Evolutionary conservation across 257 asterid genomes (phyloP).

Genomic region (Nemophila menziesii): DNA sequence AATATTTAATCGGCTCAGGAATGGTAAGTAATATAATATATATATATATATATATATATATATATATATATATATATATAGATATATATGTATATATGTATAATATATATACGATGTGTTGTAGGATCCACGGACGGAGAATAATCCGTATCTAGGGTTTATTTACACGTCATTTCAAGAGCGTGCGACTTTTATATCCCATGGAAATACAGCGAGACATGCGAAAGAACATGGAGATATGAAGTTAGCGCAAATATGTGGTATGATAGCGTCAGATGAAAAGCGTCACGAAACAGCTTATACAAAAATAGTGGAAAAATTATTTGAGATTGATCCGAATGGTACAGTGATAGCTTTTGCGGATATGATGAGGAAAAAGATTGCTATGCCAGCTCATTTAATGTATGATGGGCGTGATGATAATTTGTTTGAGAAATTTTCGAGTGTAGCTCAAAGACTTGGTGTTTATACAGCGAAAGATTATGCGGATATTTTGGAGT

Average conservation of each 20-base stretch:
- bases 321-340: constrained; percentile 67
- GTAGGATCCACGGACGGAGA: constrained; percentile 72
- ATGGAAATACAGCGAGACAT: constrained; percentile 69
- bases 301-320: constrained; percentile 67
- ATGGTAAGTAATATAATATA: constrained; percentile 35
- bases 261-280: constrained; percentile 68
- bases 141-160: constrained; percentile 71
- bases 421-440: constrained; percentile 53
- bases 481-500: constrained; percentile 69
- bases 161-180: constrained; percentile 85
- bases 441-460: constrained; percentile 61
- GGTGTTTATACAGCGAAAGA: constrained; percentile 66
- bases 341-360: constrained; percentile 59
- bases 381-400: constrained; percentile 81
- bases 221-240: constrained; percentile 65
- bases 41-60: too few relatives aligned
- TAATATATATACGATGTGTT: too few relatives aligned
- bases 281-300: constrained; percentile 81
- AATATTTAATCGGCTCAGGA: constrained; percentile 80
- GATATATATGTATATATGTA: too few relatives aligned
- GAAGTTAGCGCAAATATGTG: constrained; percentile 70
- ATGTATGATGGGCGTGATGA: constrained; percentile 73
- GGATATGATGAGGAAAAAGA: constrained; percentile 79
- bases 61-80: too few relatives aligned
- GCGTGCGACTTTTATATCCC: constrained; percentile 70